Percentiles rank a stretch among this genome's conserved stretches.
phyloP scores from a whole-genome alignment of 306 rosid species.

The Benincasa hispida region DNA sequence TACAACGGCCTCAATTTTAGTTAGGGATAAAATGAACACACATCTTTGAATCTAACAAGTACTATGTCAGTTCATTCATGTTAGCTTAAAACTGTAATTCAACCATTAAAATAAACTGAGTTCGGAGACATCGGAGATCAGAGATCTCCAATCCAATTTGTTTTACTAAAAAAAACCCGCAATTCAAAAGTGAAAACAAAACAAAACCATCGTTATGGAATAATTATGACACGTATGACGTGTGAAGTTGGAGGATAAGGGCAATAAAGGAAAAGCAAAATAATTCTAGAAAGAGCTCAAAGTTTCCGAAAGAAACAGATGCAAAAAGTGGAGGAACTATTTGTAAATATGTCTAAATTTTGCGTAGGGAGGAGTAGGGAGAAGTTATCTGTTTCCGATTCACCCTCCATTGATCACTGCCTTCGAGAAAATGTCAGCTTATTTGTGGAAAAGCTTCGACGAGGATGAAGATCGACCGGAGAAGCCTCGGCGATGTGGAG shows the following conservation, averaged over 20 bases:
- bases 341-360: background rate
- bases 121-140: too few species aligned
- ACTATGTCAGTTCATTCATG: too few species aligned
- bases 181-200: too few species aligned
- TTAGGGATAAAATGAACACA: too few species aligned
- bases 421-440: conserved; percentile 34
- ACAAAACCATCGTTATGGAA: too few species aligned
- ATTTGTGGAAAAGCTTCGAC: conserved; percentile 61
- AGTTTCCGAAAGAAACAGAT: background rate
- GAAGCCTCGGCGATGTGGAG: conserved; percentile 77
- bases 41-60: too few species aligned
- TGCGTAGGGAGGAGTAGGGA: background rate
- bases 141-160: too few species aligned
- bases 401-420: background rate
- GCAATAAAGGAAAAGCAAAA: background rate
- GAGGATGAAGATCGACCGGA: conserved; percentile 82
- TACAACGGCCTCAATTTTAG: too few species aligned
- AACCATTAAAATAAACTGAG: too few species aligned
- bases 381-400: background rate
- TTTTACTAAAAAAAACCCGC: too few species aligned
- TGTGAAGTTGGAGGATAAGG: background rate
- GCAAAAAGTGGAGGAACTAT: background rate
- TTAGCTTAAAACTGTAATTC: too few species aligned
- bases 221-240: background rate
- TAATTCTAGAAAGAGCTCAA: conserved; percentile 12